These are phyloP conservation scores for Aureobasidium sp. DNA, from an alignment of 2,329 filamentous ascomycete species.

Conservation along the genomic window DNA sequence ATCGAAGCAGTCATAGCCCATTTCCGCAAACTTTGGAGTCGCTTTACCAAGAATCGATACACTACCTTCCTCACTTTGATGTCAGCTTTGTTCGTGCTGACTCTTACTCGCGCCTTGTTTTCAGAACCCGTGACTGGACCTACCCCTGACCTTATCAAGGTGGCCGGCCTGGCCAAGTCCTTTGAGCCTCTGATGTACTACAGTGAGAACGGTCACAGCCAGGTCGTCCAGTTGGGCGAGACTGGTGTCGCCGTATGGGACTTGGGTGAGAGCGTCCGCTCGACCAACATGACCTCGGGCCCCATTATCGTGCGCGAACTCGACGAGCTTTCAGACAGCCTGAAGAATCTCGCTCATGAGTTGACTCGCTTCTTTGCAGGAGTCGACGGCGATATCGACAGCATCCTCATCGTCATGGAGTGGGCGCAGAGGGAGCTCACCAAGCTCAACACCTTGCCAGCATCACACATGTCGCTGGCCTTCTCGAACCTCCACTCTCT, in stretches of 20 bases:
- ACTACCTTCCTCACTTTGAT: constrained; percentile 58
- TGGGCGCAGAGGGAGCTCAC: constrained; percentile 84
- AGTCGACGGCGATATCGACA: constrained; percentile 87
- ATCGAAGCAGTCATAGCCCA: constrained; percentile 67
- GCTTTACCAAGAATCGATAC: constrained; percentile 61
- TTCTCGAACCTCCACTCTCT: constrained; percentile 80
- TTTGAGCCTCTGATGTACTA: constrained; percentile 95
- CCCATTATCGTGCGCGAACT: constrained; percentile 78
- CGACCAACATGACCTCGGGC: constrained; percentile 84
- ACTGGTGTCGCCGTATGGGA: constrained; percentile 94
- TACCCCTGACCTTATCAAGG: constrained; percentile 80
- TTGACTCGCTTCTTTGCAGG: constrained; percentile 89
- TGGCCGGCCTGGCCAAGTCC: constrained; percentile 79
- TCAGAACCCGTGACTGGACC: constrained; percentile 60
- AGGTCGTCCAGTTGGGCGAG: constrained; percentile 82
- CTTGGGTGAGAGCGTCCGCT: constrained; percentile 79
- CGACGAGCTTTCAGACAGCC: constrained; percentile 75
- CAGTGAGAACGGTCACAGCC: constrained; percentile 78
- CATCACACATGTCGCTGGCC: constrained; percentile 60
- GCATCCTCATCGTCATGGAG: constrained; percentile 90
- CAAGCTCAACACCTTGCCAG: constrained; percentile 56
- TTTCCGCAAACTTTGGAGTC: constrained; percentile 52
- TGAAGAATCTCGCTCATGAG: constrained; percentile 77
- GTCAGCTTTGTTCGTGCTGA: constrained; percentile 57
- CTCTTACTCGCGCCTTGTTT: constrained; percentile 59